Evolutionary conservation across 2,329 filamentous ascomycete genomes (phyloP).

Genomic region (Sordariomycetes sp.): DNA sequence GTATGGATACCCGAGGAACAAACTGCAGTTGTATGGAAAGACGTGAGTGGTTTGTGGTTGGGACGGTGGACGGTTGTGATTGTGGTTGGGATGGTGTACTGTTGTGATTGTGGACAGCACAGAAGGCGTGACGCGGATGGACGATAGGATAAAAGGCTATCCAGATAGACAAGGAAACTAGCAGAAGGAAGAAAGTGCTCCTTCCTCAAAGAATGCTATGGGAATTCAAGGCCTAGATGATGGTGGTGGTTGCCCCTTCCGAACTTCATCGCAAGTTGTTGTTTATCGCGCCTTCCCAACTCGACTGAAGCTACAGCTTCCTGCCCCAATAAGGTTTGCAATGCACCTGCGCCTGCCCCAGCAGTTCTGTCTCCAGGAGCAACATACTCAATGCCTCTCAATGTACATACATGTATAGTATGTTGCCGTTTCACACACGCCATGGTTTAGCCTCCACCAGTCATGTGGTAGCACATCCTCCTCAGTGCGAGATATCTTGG

Average conservation of each 20-base stretch:
- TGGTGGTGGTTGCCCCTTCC: neutral
- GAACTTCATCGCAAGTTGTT: neutral
- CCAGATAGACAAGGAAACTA: neutral
- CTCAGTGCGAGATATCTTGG: neutral
- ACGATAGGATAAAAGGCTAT: neutral
- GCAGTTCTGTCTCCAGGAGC: no score
- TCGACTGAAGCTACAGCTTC: neutral
- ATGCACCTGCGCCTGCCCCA: no score
- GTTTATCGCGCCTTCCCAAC: neutral
- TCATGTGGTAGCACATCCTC: no score
- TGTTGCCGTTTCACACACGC: no score
- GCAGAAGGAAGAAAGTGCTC: neutral
- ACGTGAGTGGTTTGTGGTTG: neutral
- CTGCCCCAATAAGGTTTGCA: no score
- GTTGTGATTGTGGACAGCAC: neutral
- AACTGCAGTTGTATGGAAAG: neutral
- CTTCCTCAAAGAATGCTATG: neutral
- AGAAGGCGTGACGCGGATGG: neutral
- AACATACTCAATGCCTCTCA: no score
- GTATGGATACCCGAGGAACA: neutral
- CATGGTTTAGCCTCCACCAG: no score
- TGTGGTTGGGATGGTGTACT: neutral
- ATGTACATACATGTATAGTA: no score
- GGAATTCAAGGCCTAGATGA: neutral
- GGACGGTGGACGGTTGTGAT: neutral